These are phyloP conservation scores for Mycena crocata DNA, from an alignment of 768 basidiomycete genomes.

Conservation along the genomic window DNA sequence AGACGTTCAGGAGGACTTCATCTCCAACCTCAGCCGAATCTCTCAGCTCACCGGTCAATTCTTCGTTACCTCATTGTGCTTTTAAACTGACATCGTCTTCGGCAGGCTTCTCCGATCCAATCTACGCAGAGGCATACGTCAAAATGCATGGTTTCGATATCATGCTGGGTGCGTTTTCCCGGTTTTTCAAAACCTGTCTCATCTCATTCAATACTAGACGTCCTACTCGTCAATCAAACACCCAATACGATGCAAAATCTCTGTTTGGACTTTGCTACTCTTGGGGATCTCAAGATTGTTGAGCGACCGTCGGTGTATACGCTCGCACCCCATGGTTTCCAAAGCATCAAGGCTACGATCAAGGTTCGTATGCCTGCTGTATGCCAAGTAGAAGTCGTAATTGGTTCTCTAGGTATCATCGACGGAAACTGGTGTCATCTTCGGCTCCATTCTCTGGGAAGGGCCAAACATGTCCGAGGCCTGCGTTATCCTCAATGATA, in stretches of 20 bases:
- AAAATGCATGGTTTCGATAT: conserved; percentile 99
- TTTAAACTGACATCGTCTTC: conserved; percentile 2
- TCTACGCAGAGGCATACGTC: conserved; percentile 98
- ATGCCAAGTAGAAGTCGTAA: background rate
- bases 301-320: conserved; percentile 96
- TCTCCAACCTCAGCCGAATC: conserved; percentile 93
- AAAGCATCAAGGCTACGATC: conserved; percentile 98
- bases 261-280: conserved; percentile 95
- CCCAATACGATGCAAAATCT: conserved; percentile 94
- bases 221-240: conserved; percentile 97
- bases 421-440: conserved; percentile 98
- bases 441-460: conserved; percentile 98
- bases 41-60: conserved; percentile 88
- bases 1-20: conserved; percentile 91
- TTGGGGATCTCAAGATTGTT: conserved; percentile 96
- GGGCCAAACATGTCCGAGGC: conserved; percentile 88
- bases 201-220: conserved; percentile 64
- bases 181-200: background rate
- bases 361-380: conserved; percentile 61
- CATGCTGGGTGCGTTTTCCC: conserved; percentile 72
- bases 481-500: conserved; percentile 95
- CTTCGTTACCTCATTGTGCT: background rate
- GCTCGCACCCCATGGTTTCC: conserved; percentile 96
- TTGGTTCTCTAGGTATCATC: conserved; percentile 77
- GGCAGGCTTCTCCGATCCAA: conserved; percentile 93